phyloP scores from a whole-genome alignment of 108 stramenopile species.

The Schizochytrium sp. region DNA sequence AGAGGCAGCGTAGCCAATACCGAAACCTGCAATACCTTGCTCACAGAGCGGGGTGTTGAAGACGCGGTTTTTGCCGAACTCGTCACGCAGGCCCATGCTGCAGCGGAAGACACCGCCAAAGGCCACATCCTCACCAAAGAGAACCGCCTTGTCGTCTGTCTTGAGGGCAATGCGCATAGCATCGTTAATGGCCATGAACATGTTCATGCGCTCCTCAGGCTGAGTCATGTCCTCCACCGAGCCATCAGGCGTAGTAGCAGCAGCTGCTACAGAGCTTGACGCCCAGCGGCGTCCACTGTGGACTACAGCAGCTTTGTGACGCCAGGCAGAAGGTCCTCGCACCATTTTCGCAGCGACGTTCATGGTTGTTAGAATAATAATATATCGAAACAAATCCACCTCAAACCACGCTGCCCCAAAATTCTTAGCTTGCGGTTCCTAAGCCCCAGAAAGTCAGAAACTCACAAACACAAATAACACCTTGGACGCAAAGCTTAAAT shows the following conservation, averaged over 20 bases:
- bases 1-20: slow-evolving; percentile 92
- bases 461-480: too few species aligned
- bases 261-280: not conserved
- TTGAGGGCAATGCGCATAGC: slow-evolving; percentile 70
- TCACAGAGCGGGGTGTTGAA: slow-evolving; percentile 94
- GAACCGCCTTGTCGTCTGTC: slow-evolving; percentile 81
- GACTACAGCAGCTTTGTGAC: too few species aligned
- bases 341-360: too few species aligned
- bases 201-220: slow-evolving; percentile 70
- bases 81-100: slow-evolving; percentile 75
- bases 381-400: too few species aligned
- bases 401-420: too few species aligned
- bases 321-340: too few species aligned
- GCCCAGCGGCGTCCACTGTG: not conserved
- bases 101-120: slow-evolving; percentile 99
- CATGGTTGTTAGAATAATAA: too few species aligned
- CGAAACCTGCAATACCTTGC: slow-evolving; percentile 89
- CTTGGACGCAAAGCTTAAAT: too few species aligned
- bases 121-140: slow-evolving; percentile 97
- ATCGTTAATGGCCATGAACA: slow-evolving; percentile 74
- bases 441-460: too few species aligned
- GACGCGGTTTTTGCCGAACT: slow-evolving; percentile 89
- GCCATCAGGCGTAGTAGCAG: not conserved
- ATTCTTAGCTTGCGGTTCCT: too few species aligned
- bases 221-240: not conserved